Base-by-base conservation (phyloP, 441 rosid genomes). In the Daphne laureola region DNA sequence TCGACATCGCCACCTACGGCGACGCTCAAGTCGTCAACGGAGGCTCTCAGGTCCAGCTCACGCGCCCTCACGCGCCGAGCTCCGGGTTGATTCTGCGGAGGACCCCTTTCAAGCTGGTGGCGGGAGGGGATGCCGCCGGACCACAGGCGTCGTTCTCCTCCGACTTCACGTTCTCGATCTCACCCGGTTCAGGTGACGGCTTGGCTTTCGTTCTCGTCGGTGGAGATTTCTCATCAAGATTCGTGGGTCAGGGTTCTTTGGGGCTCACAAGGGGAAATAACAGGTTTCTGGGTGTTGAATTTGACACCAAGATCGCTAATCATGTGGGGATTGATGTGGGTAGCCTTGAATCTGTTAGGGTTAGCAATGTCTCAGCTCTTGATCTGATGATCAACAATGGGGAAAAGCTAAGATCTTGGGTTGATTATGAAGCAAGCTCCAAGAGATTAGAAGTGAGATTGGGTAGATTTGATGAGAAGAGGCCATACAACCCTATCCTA, bases 361-460 rank as follows among this genome's bases (percentile, higher is more conserved):
- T 63, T 42, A 43, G 65, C 21, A 73, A 71, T 25, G 67, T 47
- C 14, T 63, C 76, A 3, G 26, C 73, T 2, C 16, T 53, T 6
- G 38, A 59, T 54, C 25, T 65, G 17, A 70, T 59, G 54, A 49
- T 65, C 31, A 73, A 69, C 55, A 66, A 40, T 59, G 81, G 78
- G 15, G 65, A 67, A 51, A 64, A 53, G 18, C 26, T 78, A 59
- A 71, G 61, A 54, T 69, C 79, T 1, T 80, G 79, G 79, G 41
- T 78, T 41, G 78, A 75, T 58, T 80, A 75, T 54, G 78, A 77
- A 65, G 63, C 75, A 21, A 68, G 46, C 61, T 75, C 70, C 12
- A 77, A 61, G 59, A 65, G 68, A 46, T 56, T 80, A 38, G 74
- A 73, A 59, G 43, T 77, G 59, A 66, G 78, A 49, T 47, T 77